Evolutionary conservation across 345 rosid species (phyloP).

Genomic region (Eucalyptus sp.): DNA sequence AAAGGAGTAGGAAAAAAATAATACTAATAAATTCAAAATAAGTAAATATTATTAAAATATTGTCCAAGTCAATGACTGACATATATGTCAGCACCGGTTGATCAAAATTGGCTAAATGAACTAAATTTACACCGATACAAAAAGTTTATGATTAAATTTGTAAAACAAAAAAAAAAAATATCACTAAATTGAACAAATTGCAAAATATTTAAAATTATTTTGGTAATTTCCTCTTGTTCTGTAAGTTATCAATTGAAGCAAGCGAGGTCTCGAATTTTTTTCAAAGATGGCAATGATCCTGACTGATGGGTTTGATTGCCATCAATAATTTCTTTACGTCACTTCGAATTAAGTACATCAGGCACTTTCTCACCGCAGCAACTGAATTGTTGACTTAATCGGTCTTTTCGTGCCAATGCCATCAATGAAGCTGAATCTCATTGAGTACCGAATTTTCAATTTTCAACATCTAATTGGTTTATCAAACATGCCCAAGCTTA

Average conservation of each 20-base stretch:
- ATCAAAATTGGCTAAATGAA: accelerated
- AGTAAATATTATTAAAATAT: no score
- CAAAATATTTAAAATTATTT: no score
- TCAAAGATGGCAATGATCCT: background rate
- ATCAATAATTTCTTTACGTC: background rate
- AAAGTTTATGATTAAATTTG: no score
- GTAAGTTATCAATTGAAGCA: background rate
- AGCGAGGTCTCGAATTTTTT: background rate
- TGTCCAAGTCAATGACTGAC: accelerated
- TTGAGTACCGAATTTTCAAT: background rate
- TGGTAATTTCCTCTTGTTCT: background rate
- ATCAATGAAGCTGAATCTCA: background rate
- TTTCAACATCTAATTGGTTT: background rate
- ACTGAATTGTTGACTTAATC: background rate
- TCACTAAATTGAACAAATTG: no score
- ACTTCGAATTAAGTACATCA: background rate
- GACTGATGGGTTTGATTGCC: background rate
- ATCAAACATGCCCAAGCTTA: background rate
- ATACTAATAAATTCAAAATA: no score
- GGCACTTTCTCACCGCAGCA: background rate
- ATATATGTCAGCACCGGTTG: accelerated
- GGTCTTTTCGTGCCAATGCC: background rate
- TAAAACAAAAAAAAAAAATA: no score
- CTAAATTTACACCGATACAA: no score
- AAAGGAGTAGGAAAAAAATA: no score